Evolutionary conservation across 495 filamentous ascomycete genomes (phyloP).

Genomic region (Antarctomyces pellizariae): DNA sequence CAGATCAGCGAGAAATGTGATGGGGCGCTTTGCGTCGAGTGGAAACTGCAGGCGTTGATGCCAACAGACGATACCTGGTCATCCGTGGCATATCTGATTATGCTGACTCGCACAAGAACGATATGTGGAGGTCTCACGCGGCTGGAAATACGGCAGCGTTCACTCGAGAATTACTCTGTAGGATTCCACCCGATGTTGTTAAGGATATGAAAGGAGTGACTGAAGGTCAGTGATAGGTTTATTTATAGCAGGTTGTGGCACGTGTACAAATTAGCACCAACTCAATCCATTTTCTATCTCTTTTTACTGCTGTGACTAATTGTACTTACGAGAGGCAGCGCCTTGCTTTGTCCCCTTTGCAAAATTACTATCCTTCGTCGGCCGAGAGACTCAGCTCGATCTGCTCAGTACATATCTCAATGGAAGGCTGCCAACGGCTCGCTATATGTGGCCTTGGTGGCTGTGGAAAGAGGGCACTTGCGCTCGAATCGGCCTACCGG

Average conservation of each 20-base stretch:
- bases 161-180: slow-evolving; percentile 10
- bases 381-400: slow-evolving; percentile 10
- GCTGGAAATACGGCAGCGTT: slow-evolving; percentile 14
- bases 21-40: slow-evolving; percentile 19
- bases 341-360: slow-evolving; percentile 9
- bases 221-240: too few relatives aligned
- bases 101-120: slow-evolving; percentile 17
- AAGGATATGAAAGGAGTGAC: too few relatives aligned
- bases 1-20: too few relatives aligned
- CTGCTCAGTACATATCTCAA: slow-evolving; percentile 5
- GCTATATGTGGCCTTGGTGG: slow-evolving; percentile 18
- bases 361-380: slow-evolving; percentile 13
- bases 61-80: slow-evolving; percentile 10
- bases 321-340: slow-evolving; percentile 1
- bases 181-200: background rate
- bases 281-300: too few relatives aligned
- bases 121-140: slow-evolving; percentile 16
- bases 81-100: slow-evolving; percentile 20
- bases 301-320: too few relatives aligned
- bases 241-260: too few relatives aligned
- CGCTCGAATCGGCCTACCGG: slow-evolving; percentile 17
- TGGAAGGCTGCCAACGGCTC: slow-evolving; percentile 4
- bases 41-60: slow-evolving; percentile 15
- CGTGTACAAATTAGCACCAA: too few relatives aligned
- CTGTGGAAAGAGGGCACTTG: slow-evolving; percentile 20